Evolutionary conservation across 148 eudicot genomes (phyloP), one percentile per base, ranked within the genome.

Genomic region (Suaeda aralocaspica): DNA sequence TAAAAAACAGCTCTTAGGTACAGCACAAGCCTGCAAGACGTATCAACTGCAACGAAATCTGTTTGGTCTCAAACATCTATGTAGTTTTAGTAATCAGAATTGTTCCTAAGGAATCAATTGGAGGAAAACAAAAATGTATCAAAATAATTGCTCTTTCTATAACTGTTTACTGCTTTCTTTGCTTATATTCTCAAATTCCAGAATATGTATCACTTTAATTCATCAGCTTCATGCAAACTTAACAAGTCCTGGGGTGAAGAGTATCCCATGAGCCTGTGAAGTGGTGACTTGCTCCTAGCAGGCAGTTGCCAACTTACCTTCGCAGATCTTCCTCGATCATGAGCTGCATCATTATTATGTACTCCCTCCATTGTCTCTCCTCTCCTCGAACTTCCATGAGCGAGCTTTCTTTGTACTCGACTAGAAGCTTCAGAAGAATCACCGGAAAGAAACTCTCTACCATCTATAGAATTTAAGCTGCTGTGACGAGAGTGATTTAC

Each of bases 241-340:
- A 85, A 66, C 67, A 89, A 74, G 49, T 76, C 67, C 49, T 80
- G 74, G 28, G 90, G 85, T 19, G 95, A 85, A 49, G 88, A 68
- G 74, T 89, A 89, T n/a, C 98, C 98, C 92, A 90, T 83, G 28
- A 93, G 94, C 83, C 75, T 80, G 69, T 90, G 96, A 75, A 90
- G 96, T 13, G 94, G 92, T 6, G 86, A 85, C 69, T 65, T 82
- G 50, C 76, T 68, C 51, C 68, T 50, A 30, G 82, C 53, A 28
- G 81, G 90, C 57, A 82, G 25, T 73, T 83, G 79, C 82, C 83
- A 81, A 53, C 86, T 72, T 12, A 79, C 73, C 48, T 77, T 88
- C 53, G 53, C 55, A 58, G 75, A 64, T 66, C 18, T 80, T 19
- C 74, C 71, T 69, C 68, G 74, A 66, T 6, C 64, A 34, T 80